Percentiles rank a stretch among this genome's conserved stretches.
These are phyloP conservation scores for Diospyros kaki DNA, from an alignment of 148 eudicot genomes.

Conservation along the genomic window DNA sequence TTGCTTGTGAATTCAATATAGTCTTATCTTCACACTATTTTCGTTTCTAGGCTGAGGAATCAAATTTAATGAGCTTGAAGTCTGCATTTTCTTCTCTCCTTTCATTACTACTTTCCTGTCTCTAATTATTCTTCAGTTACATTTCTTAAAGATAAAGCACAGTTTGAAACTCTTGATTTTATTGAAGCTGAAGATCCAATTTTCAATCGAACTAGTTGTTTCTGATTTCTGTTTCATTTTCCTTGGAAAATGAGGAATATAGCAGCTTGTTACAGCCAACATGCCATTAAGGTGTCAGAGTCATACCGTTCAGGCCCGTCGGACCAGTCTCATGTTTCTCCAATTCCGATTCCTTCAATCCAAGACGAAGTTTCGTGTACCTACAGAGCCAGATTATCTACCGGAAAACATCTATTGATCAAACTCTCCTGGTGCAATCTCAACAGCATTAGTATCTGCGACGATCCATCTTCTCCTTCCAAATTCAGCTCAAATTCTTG, in stretches of 20 bases:
- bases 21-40: not conserved
- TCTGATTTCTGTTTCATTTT: not conserved
- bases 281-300: slow-evolving; percentile 76
- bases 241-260: slow-evolving; percentile 46
- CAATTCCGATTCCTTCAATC: slow-evolving; percentile 40
- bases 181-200: slow-evolving; percentile 9
- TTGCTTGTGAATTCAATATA: not conserved
- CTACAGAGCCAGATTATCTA: slow-evolving; percentile 43
- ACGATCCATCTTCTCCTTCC: slow-evolving; percentile 19
- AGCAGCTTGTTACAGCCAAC: slow-evolving; percentile 68
- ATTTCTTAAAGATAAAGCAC: not conserved
- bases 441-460: slow-evolving; percentile 34
- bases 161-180: slow-evolving; percentile 13
- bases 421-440: slow-evolving; percentile 64
- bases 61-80: slow-evolving; percentile 6
- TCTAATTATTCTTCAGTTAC: too few relatives aligned
- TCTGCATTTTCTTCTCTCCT: slow-evolving; percentile 1
- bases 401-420: slow-evolving; percentile 35
- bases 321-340: slow-evolving; percentile 34
- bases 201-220: not conserved
- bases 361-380: slow-evolving; percentile 45
- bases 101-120: not conserved
- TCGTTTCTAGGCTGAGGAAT: not conserved
- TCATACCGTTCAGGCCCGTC: slow-evolving; percentile 66
- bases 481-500: slow-evolving; percentile 21